These are phyloP conservation scores for Thuja plicata DNA, from an alignment of 83 land plant species.

Conservation along the genomic window DNA sequence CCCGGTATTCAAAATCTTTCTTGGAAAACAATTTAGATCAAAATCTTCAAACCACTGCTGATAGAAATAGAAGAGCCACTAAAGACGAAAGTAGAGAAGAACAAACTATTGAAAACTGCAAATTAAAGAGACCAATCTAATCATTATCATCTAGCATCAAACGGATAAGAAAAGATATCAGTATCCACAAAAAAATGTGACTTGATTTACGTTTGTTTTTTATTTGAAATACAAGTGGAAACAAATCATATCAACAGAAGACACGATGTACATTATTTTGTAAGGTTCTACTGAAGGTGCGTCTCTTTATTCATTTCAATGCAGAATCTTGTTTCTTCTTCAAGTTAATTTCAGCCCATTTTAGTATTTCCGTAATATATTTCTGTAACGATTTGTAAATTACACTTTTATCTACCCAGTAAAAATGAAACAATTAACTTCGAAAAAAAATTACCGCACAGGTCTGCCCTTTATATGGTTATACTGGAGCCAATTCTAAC, in stretches of 20 bases:
- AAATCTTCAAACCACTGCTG: background rate
- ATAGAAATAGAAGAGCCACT: background rate
- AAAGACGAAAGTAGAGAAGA: background rate
- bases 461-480: background rate
- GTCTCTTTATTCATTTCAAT: background rate
- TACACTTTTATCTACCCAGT: background rate
- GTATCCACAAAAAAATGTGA: background rate
- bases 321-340: too few relatives aligned
- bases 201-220: background rate
- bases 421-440: background rate
- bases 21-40: background rate
- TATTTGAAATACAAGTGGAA: background rate
- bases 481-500: background rate
- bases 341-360: too few relatives aligned
- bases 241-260: background rate
- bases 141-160: too few relatives aligned
- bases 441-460: background rate
- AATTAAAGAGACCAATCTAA: background rate
- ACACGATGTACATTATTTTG: background rate
- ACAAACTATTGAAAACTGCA: background rate
- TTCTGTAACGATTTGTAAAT: background rate
- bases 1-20: background rate
- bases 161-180: background rate
- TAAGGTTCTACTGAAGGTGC: background rate
- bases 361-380: too few relatives aligned